Percentiles rank a stretch among this genome's conserved stretches.
These are phyloP conservation scores for Purpureocillium lavendulum DNA, from an alignment of 2,329 filamentous ascomycete species.

Conservation along the genomic window DNA sequence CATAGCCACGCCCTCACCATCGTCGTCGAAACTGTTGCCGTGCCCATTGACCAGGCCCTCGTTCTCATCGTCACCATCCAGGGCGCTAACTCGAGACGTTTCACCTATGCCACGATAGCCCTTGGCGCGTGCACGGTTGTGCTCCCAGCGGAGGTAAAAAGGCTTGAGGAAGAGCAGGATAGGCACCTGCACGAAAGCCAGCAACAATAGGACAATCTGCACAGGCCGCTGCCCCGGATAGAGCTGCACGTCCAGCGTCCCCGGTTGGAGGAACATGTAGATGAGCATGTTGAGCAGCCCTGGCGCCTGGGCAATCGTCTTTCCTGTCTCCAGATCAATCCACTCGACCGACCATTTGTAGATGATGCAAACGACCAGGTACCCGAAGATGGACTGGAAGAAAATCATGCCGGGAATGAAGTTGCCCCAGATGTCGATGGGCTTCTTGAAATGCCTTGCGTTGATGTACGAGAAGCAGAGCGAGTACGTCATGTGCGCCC, in stretches of 20 bases:
- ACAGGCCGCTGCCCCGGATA: constrained; percentile 71
- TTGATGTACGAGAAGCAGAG: constrained; percentile 90
- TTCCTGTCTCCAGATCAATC: constrained; percentile 35
- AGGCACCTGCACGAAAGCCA: constrained; percentile 82
- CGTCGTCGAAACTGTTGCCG: constrained; percentile 52
- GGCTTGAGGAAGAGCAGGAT: constrained; percentile 91
- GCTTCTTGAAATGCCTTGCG: constrained; percentile 86
- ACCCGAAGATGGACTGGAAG: constrained; percentile 98
- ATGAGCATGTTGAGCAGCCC: constrained; percentile 97
- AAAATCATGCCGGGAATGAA: constrained; percentile 98
- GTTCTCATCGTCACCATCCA: constrained; percentile 80
- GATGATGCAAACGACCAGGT: constrained; percentile 85
- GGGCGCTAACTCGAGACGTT: constrained; percentile 75
- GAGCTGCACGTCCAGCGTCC: constrained; percentile 61
- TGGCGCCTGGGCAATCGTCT: constrained; percentile 54
- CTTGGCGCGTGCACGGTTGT: constrained; percentile 78
- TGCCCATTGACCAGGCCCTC: constrained; percentile 43
- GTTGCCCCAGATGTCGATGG: constrained; percentile 94
- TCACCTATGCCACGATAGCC: constrained; percentile 94
- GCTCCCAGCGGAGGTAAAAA: constrained; percentile 86
- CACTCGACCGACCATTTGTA: constrained; percentile 98
- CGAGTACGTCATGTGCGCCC: constrained; percentile 98
- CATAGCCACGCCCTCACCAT: constrained; percentile 77
- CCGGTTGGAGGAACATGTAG: constrained; percentile 96
- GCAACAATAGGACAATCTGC: constrained; percentile 68